phyloP scores from a whole-genome alignment of 805 yeast genomes.

The Allodekkera sacchari region DNA sequence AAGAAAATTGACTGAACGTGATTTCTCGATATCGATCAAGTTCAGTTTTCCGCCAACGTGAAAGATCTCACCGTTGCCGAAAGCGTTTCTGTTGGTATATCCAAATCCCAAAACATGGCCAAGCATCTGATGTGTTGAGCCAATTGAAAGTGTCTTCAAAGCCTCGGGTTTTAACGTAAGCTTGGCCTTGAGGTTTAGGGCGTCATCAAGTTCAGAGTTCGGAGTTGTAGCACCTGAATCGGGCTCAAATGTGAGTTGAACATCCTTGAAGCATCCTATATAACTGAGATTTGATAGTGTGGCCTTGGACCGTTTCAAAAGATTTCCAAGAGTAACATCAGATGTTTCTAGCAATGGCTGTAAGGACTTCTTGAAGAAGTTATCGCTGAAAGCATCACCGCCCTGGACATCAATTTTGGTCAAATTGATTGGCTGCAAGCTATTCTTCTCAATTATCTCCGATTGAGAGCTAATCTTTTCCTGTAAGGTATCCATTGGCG shows the following conservation, averaged over 20 bases:
- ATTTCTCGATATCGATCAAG: conserved; percentile 40
- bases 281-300: conserved; percentile 15
- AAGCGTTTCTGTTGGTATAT: conserved; percentile 38
- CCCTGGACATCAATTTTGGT: conserved; percentile 23
- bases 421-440: conserved; percentile 19
- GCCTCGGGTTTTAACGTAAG: conserved; percentile 26
- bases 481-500: too few relatives aligned
- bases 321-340: conserved; percentile 34
- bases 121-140: conserved; percentile 27
- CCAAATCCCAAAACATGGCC: conserved; percentile 27
- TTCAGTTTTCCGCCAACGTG: conserved; percentile 40
- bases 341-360: conserved; percentile 32
- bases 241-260: conserved; percentile 15
- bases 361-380: conserved; percentile 36
- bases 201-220: conserved; percentile 8
- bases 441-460: conserved; percentile 10
- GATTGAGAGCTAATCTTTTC: too few relatives aligned
- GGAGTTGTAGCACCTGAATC: conserved; percentile 4
- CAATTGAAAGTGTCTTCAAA: conserved; percentile 23
- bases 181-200: conserved; percentile 25
- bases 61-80: conserved; percentile 64
- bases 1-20: conserved; percentile 44
- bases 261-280: conserved; percentile 21
- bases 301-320: conserved; percentile 21
- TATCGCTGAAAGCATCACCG: conserved; percentile 27